phyloP scores from a whole-genome alignment of 257 asterid genomes.

The Cruciata laevipes region DNA sequence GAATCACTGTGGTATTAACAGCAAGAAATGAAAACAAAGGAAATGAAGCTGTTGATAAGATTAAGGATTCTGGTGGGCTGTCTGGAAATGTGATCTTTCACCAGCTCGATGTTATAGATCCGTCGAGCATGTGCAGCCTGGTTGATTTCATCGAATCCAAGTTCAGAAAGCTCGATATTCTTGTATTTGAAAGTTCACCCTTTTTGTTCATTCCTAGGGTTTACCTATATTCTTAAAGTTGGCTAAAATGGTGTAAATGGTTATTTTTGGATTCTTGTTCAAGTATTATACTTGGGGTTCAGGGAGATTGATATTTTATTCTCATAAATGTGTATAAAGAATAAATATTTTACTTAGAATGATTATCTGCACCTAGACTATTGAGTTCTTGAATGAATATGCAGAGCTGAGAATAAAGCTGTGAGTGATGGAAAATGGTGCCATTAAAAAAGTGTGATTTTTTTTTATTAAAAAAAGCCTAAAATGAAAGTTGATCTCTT shows the following conservation, averaged over 20 bases:
- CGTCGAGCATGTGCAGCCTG: slow-evolving; percentile 15
- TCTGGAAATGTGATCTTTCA: slow-evolving; percentile 21
- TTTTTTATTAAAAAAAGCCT: no score
- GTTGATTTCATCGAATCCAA: slow-evolving; percentile 17
- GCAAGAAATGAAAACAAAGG: slow-evolving; percentile 28
- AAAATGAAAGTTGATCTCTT: neutral
- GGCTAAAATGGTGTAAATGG: neutral
- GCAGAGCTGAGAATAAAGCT: neutral
- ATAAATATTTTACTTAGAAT: no score
- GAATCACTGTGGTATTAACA: slow-evolving; percentile 26
- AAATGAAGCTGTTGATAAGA: slow-evolving; percentile 21
- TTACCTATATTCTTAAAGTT: neutral
- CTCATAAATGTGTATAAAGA: no score
- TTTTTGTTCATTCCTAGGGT: neutral
- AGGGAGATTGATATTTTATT: no score
- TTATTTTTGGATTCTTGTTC: neutral
- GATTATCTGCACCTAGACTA: no score
- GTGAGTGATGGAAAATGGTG: neutral
- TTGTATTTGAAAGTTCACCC: slow-evolving; percentile 14
- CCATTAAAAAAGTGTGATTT: no score
- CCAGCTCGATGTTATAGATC: slow-evolving; percentile 26
- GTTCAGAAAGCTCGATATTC: slow-evolving; percentile 28
- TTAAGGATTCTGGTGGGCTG: slow-evolving; percentile 12
- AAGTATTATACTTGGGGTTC: neutral
- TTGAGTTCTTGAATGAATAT: neutral